Percentiles rank a stretch among this genome's conserved stretches.
These are phyloP conservation scores for Nitzschia sp. DNA, from an alignment of 108 stramenopile species.

Conservation along the genomic window DNA sequence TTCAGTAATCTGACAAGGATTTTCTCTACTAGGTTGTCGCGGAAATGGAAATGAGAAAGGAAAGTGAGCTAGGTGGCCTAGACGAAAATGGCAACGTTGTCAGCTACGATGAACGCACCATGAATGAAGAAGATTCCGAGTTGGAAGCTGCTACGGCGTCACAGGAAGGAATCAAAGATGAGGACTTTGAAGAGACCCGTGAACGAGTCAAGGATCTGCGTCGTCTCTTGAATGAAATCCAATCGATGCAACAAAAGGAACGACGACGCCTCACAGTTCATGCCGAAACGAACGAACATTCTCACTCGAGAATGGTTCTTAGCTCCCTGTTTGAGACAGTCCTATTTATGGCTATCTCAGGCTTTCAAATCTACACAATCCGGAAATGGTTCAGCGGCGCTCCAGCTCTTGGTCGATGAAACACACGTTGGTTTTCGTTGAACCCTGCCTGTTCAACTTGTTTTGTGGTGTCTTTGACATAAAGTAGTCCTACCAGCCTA, in stretches of 20 bases:
- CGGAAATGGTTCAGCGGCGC: constrained; percentile 85
- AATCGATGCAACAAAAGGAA: constrained; percentile 73
- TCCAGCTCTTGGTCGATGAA: constrained; percentile 60
- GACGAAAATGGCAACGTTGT: constrained; percentile 65
- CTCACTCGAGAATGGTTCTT: constrained; percentile 80
- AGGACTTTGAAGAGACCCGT: constrained; percentile 63
- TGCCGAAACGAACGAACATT: constrained; percentile 76
- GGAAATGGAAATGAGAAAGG: constrained; percentile 79
- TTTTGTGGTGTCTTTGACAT: no score
- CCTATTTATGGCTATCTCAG: constrained; percentile 74
- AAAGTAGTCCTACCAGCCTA: no score
- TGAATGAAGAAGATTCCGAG: constrained; percentile 62
- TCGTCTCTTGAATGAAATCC: constrained; percentile 69
- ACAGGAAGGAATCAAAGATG: constrained; percentile 69
- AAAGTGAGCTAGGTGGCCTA: constrained; percentile 61
- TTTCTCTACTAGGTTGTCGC: constrained; percentile 44
- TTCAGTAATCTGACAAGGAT: background rate
- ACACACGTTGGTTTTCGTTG: no score
- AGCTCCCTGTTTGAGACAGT: constrained; percentile 76
- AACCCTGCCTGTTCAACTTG: no score
- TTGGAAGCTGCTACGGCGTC: constrained; percentile 62
- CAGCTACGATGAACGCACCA: constrained; percentile 48
- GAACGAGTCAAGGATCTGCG: constrained; percentile 64
- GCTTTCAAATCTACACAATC: constrained; percentile 83
- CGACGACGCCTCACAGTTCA: constrained; percentile 68